phyloP scores from a whole-genome alignment of 1,284 basidiomycete species.

The Lentinula novae-zelandiae region DNA sequence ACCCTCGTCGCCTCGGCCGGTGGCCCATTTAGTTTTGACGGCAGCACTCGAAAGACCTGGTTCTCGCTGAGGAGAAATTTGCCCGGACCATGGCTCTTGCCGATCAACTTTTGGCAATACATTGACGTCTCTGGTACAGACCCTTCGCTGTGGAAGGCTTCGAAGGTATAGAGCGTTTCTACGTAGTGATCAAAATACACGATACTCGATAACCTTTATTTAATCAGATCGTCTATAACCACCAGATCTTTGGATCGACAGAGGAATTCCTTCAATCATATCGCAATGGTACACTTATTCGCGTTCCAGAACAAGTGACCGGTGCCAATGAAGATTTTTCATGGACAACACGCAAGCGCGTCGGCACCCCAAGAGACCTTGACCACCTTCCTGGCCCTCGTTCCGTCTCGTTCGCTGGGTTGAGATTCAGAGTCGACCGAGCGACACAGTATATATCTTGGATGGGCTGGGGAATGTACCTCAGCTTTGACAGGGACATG shows the following conservation, averaged over 20 bases:
- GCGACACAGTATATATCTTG: slow-evolving; percentile 54
- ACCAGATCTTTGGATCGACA: slow-evolving; percentile 46
- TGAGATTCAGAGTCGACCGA: slow-evolving; percentile 54
- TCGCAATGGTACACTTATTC: slow-evolving; percentile 47
- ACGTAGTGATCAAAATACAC: background rate
- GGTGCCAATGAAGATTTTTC: slow-evolving; percentile 20
- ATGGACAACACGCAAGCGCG: slow-evolving; percentile 48
- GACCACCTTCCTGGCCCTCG: slow-evolving; percentile 62
- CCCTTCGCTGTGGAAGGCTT: slow-evolving; percentile 42
- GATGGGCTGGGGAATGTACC: slow-evolving; percentile 63
- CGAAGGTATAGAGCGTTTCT: slow-evolving; percentile 34
- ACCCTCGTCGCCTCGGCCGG: slow-evolving; percentile 40
- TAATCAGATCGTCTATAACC: slow-evolving; percentile 52
- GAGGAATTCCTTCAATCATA: slow-evolving; percentile 52
- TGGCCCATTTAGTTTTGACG: slow-evolving; percentile 58
- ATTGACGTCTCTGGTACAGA: slow-evolving; percentile 58
- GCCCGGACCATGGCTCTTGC: slow-evolving; percentile 49
- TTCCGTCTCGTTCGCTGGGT: slow-evolving; percentile 53
- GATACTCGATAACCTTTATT: background rate
- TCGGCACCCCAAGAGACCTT: slow-evolving; percentile 42
- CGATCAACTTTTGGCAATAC: slow-evolving; percentile 54
- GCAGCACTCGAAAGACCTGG: slow-evolving; percentile 54
- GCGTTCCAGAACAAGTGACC: slow-evolving; percentile 30
- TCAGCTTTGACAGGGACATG: slow-evolving; percentile 65
- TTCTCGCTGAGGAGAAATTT: slow-evolving; percentile 44